Evolutionary conservation across 2,329 filamentous ascomycete species (phyloP).

Genomic region (Sordariomycetes sp.): DNA sequence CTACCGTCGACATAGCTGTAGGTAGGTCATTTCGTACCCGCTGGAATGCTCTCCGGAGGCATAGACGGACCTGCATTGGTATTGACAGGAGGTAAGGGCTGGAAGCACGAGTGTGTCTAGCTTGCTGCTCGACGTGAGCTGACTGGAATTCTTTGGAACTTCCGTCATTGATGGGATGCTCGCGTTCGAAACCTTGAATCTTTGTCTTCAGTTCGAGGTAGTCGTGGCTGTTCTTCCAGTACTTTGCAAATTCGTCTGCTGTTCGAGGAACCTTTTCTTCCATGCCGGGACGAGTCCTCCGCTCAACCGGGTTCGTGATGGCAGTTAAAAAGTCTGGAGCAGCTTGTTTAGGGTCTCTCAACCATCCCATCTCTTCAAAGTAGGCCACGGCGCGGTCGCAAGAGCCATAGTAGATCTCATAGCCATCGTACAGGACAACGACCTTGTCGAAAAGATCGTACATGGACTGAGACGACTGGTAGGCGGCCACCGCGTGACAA

Average conservation of each 20-base stretch:
- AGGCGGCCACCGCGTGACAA: slow-evolving; percentile 50
- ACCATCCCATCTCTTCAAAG: slow-evolving; percentile 58
- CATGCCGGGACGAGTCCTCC: slow-evolving; percentile 47
- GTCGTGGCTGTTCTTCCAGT: background rate
- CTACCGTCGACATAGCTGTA: slow-evolving; percentile 20
- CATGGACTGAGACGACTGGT: slow-evolving; percentile 55
- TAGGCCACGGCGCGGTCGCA: slow-evolving; percentile 50
- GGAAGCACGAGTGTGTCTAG: background rate
- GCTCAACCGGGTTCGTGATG: slow-evolving; percentile 56
- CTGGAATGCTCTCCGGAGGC: slow-evolving; percentile 40
- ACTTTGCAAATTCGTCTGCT: slow-evolving; percentile 1
- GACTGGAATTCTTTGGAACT: slow-evolving; percentile 1
- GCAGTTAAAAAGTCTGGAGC: slow-evolving; percentile 66
- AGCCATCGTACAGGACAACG: slow-evolving; percentile 47
- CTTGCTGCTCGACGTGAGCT: background rate
- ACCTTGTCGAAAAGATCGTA: slow-evolving; percentile 58
- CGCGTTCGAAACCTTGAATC: background rate
- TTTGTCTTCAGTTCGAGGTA: background rate
- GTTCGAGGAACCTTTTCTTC: slow-evolving; percentile 44
- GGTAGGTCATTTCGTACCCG: slow-evolving; percentile 42
- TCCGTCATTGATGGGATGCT: background rate
- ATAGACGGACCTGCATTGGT: slow-evolving; percentile 42
- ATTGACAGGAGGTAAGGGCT: slow-evolving; percentile 12
- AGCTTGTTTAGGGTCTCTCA: too few relatives aligned
- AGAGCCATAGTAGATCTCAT: slow-evolving; percentile 54